These are phyloP conservation scores for Geotrichum candidum DNA, from an alignment of 1,139 yeast species.

Conservation along the genomic window DNA sequence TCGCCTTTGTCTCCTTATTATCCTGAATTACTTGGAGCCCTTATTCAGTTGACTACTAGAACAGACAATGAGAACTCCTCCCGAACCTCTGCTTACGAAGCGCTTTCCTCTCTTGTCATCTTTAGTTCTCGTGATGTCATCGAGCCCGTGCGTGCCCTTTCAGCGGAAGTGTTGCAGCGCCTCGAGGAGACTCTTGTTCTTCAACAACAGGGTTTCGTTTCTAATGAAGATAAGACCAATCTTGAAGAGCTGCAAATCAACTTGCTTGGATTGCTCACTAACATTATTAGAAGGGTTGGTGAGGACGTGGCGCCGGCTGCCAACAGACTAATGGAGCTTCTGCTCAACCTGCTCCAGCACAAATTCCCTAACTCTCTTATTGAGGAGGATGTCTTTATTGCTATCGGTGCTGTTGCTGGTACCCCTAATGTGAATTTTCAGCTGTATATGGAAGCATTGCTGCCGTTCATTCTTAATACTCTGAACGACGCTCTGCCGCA, in stretches of 20 bases:
- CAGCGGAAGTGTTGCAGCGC: constrained; percentile 66
- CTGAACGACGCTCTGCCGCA: constrained; percentile 77
- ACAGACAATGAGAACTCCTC: constrained; percentile 77
- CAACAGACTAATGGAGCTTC: constrained; percentile 78
- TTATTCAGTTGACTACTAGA: constrained; percentile 63
- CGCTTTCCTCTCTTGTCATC: constrained; percentile 73
- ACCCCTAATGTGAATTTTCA: constrained; percentile 66
- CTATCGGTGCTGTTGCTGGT: constrained; percentile 82
- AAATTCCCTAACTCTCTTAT: constrained; percentile 63
- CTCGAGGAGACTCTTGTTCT: constrained; percentile 61
- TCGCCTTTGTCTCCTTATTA: constrained; percentile 73
- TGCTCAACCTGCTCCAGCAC: constrained; percentile 61
- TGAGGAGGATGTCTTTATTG: constrained; percentile 91
- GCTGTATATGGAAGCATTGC: constrained; percentile 71
- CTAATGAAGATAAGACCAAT: constrained; percentile 62
- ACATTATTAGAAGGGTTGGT: constrained; percentile 79
- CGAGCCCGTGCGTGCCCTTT: constrained; percentile 62
- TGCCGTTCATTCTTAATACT: constrained; percentile 75
- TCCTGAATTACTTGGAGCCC: constrained; percentile 58
- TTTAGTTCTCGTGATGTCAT: constrained; percentile 68
- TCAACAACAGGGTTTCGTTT: constrained; percentile 41
- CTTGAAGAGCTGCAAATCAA: constrained; percentile 87
- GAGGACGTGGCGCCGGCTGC: constrained; percentile 60
- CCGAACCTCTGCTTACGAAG: constrained; percentile 96
- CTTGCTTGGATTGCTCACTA: constrained; percentile 78